Base-by-base conservation (phyloP, 768 basidiomycete genomes). In the Dacryopinax spathularia region DNA sequence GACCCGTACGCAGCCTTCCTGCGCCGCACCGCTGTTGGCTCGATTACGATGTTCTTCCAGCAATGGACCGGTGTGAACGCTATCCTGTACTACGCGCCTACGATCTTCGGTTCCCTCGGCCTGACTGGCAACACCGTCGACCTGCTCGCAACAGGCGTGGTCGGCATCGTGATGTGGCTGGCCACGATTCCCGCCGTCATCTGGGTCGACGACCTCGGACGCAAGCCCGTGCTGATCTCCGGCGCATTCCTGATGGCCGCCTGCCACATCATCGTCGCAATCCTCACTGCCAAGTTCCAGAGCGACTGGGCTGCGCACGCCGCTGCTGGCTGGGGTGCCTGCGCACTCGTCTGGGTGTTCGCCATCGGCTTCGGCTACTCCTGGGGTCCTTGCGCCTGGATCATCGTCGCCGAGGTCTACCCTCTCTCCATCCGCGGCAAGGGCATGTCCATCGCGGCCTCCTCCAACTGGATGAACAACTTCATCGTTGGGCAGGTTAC, bases 51-150 rank as follows among this genome's bases (percentile, higher is more conserved):
- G 87, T 86, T 84, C 76, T 89, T 87, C 78, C 88, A 89, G 70
- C 87, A 89, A 73, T 89, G 87, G 86, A 88, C 86, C 33, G 88
- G 87, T 65, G 79, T 87, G 68, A 87, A 88, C 67, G 85, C 82
- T 18, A 85, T 88, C 67, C 74, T 89, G 60, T 89, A 88, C 76
- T 89, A 88, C 68, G 87, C 87, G 3, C 60, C 70, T 15, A 71
- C 74, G 37, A 89, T 90, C 65, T 90, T 89, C 77, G 56, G 76
- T 41, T 67, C 71, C 16, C 79, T 90, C 35, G 82, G 85, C 56
- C 73, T 88, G 33, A 78, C 76, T 1, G 85, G 86, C 1, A 85
- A 82, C 65, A 77, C 85, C 1, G 80, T 78, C 35, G 80, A 79
- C 1, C 75, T 83, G 0, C 75, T 84, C 33, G 82, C 82, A 1